Conservation (phyloP, 768 basidiomycete genomes). For the Pleurotus platypus region DNA sequence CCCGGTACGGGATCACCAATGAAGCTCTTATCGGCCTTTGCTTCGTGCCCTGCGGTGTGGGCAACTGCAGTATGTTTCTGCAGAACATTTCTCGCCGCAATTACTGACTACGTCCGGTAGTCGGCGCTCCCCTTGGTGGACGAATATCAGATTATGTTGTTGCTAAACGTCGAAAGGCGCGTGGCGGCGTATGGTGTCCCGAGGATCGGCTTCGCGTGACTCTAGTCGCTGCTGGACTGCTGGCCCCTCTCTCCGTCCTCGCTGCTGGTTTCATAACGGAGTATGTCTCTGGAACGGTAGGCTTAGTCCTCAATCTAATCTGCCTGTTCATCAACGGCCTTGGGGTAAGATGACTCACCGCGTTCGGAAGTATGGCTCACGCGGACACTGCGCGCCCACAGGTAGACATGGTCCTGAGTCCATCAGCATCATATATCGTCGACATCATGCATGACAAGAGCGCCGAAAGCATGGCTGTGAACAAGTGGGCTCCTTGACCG, state of each 20-base stretch:
- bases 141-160: conserved; percentile 54
- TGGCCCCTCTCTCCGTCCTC: conserved; percentile 52
- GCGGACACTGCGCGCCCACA: conserved; percentile 15
- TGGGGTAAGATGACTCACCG: conserved; percentile 36
- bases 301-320: conserved; percentile 46
- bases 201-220: conserved; percentile 64
- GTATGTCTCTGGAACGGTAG: conserved; percentile 45
- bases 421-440: conserved; percentile 52
- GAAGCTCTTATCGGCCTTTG: conserved; percentile 56
- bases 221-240: conserved; percentile 38
- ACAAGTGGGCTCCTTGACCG: conserved; percentile 34
- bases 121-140: conserved; percentile 59
- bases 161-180: conserved; percentile 39
- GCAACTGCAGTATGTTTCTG: conserved; percentile 47
- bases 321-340: conserved; percentile 63
- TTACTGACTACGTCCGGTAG: conserved; percentile 26
- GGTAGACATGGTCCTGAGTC: conserved; percentile 56
- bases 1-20: conserved; percentile 50
- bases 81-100: not conserved
- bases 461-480: conserved; percentile 61
- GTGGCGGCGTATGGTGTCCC: conserved; percentile 59
- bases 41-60: conserved; percentile 58
- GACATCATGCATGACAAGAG: conserved; percentile 60
- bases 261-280: conserved; percentile 45
- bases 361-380: no score